These are phyloP conservation scores for Agaricus subrufescens DNA, from an alignment of 768 basidiomycete genomes.

Conservation along the genomic window DNA sequence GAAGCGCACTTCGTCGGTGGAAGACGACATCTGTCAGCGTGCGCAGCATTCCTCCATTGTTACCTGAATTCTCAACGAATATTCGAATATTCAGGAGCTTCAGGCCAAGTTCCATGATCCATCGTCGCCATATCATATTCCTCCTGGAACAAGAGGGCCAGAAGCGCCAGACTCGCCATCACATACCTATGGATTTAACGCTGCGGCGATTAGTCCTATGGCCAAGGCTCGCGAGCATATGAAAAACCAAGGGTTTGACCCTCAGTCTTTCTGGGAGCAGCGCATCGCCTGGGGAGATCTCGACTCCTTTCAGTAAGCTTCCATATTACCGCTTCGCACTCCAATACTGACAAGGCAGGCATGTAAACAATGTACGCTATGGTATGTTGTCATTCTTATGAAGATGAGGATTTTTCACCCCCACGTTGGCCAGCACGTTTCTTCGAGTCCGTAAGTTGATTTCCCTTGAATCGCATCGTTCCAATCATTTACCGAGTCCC, in stretches of 20 bases:
- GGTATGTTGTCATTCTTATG: conserved; percentile 31
- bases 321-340: background rate
- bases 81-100: conserved; percentile 42
- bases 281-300: conserved; percentile 76
- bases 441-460: conserved; percentile 56
- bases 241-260: conserved; percentile 47
- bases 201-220: conserved; percentile 11
- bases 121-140: conserved; percentile 58
- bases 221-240: conserved; percentile 41
- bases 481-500: conserved; percentile 2
- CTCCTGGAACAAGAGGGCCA: conserved; percentile 56
- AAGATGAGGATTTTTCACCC: background rate
- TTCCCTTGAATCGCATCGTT: background rate
- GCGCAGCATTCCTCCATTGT: background rate
- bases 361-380: conserved; percentile 77
- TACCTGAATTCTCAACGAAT: background rate
- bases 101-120: conserved; percentile 61
- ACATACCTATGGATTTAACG: conserved; percentile 5
- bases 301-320: conserved; percentile 68
- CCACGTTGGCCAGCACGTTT: conserved; percentile 45
- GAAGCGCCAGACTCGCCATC: conserved; percentile 47
- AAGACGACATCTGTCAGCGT: conserved; percentile 8
- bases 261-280: conserved; percentile 73
- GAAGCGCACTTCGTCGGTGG: background rate
- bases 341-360: conserved; percentile 33